A percentile compares a stretch with the other conserved stretches of the same genome.
Conservation (phyloP, 768 basidiomycete species). For the Cystofilobasidium ferigula region DNA sequence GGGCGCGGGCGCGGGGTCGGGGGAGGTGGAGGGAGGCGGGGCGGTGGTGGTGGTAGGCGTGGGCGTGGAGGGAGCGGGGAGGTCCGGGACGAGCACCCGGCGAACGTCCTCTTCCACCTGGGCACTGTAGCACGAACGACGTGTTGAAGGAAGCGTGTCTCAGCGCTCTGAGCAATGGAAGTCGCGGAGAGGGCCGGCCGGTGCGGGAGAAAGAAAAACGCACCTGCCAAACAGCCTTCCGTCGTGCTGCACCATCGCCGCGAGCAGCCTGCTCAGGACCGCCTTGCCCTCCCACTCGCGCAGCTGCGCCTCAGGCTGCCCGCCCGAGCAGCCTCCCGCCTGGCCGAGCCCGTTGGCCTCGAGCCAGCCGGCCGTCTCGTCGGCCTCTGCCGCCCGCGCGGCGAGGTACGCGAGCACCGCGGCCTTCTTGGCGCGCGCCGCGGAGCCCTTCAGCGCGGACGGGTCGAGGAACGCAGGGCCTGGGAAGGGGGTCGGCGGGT, state of each 20-base stretch:
- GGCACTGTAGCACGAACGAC: constrained; percentile 40
- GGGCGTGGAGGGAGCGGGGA: not conserved
- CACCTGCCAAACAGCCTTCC: constrained; percentile 79
- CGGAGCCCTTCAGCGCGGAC: not conserved
- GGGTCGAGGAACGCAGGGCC: constrained; percentile 22
- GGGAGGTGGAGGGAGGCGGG: not conserved
- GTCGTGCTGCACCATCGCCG: constrained; percentile 75
- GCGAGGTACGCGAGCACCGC: constrained; percentile 65
- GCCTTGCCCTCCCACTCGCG: constrained; percentile 64
- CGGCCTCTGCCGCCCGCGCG: constrained; percentile 62
- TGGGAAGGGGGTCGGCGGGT: constrained; percentile 11
- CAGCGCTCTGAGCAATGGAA: not conserved
- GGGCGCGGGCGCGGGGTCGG: constrained; percentile 31
- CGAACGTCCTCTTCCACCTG: constrained; percentile 65
- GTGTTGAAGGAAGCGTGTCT: not conserved
- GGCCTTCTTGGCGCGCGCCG: constrained; percentile 48
- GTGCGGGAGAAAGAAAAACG: constrained; percentile 33
- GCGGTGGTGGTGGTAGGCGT: not conserved
- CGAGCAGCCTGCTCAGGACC: constrained; percentile 60
- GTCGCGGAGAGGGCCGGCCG: not conserved
- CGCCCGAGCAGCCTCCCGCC: too few species aligned
- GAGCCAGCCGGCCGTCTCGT: constrained; percentile 59
- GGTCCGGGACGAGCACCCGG: constrained; percentile 20
- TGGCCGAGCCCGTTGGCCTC: constrained; percentile 44
- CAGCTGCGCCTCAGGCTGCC: constrained; percentile 42